These are phyloP conservation scores for Coemansia sp. DNA, from an alignment of 192 early-diverging fungal genomes.

Conservation along the genomic window DNA sequence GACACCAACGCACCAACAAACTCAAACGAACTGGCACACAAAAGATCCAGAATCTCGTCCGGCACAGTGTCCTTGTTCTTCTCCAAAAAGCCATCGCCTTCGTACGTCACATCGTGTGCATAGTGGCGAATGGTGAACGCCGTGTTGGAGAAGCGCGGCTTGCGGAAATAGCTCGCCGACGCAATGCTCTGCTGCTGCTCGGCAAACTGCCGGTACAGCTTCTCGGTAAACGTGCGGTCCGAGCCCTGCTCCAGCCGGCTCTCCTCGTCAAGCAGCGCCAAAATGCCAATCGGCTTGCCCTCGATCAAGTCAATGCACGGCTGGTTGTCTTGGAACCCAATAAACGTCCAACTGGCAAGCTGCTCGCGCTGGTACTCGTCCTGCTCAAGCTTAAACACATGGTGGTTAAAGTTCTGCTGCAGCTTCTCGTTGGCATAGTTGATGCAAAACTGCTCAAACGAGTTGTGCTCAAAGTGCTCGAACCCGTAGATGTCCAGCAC, in stretches of 20 bases:
- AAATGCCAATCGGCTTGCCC: slow-evolving; percentile 83
- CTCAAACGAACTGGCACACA: slow-evolving; percentile 42
- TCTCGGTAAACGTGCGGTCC: slow-evolving; percentile 51
- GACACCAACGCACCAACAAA: slow-evolving; percentile 31
- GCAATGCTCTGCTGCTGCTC: not conserved
- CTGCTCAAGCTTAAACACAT: slow-evolving; percentile 68
- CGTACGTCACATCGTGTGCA: slow-evolving; percentile 91
- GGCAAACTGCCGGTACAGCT: slow-evolving; percentile 47
- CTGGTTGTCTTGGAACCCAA: slow-evolving; percentile 98
- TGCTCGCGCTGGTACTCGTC: slow-evolving; percentile 90
- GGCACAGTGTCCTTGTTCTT: slow-evolving; percentile 98
- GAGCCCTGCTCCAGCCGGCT: slow-evolving; percentile 51
- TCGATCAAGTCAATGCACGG: slow-evolving; percentile 99
- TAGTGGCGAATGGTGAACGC: slow-evolving; percentile 95
- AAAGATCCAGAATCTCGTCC: slow-evolving; percentile 65
- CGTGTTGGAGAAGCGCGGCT: slow-evolving; percentile 87
- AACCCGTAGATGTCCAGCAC: slow-evolving; percentile 87
- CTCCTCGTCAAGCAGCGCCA: slow-evolving; percentile 88
- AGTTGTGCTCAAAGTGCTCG: slow-evolving; percentile 57
- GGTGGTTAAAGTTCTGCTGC: slow-evolving; percentile 68
- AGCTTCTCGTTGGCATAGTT: slow-evolving; percentile 91
- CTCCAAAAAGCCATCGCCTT: slow-evolving; percentile 93
- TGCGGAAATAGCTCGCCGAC: slow-evolving; percentile 66
- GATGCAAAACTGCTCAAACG: slow-evolving; percentile 70
- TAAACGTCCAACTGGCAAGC: slow-evolving; percentile 90